Percentiles rank a stretch among this genome's conserved stretches.
phyloP scores from a whole-genome alignment of 495 filamentous ascomycete genomes.

The Apodospora peruviana region DNA sequence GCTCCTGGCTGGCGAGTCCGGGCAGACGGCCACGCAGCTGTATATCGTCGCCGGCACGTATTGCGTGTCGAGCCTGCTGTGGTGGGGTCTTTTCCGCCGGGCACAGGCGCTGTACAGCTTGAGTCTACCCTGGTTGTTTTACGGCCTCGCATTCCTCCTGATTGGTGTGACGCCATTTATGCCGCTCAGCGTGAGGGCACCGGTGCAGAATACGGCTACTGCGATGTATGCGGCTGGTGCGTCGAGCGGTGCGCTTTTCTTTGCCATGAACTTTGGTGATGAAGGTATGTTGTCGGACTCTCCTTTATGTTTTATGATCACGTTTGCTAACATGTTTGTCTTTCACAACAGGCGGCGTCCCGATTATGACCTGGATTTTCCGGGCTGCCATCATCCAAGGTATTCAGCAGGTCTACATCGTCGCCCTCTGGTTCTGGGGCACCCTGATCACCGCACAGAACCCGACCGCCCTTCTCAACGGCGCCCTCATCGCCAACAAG shows the following conservation, averaged over 20 bases:
- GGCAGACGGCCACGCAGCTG: conserved; percentile 52
- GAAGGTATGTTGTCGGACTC: conserved; percentile 29
- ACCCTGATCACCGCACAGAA: conserved; percentile 26
- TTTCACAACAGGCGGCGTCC: conserved; percentile 39
- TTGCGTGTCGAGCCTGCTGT: conserved; percentile 48
- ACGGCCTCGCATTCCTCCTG: conserved; percentile 55
- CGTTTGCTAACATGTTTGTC: neutral
- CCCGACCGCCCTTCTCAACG: conserved; percentile 6
- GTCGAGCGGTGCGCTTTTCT: conserved; percentile 56
- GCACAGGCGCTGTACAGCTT: conserved; percentile 39
- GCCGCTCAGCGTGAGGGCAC: conserved; percentile 13
- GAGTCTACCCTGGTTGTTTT: conserved; percentile 47
- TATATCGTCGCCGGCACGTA: conserved; percentile 60
- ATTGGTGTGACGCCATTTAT: conserved; percentile 56
- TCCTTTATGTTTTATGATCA: neutral
- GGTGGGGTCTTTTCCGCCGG: conserved; percentile 34
- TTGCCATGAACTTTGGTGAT: conserved; percentile 62
- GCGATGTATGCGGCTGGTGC: conserved; percentile 55
- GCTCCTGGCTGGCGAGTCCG: conserved; percentile 54
- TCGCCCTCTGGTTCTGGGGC: conserved; percentile 60
- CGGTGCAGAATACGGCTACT: conserved; percentile 49
- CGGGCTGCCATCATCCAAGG: conserved; percentile 59
- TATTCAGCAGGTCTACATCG: conserved; percentile 57
- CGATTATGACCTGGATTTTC: conserved; percentile 58
- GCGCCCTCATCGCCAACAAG: conserved; percentile 20